A percentile compares a stretch with the other conserved stretches of the same genome.
phyloP scores from a whole-genome alignment of 164 flowering plant species.

The Umbellularia californica region DNA sequence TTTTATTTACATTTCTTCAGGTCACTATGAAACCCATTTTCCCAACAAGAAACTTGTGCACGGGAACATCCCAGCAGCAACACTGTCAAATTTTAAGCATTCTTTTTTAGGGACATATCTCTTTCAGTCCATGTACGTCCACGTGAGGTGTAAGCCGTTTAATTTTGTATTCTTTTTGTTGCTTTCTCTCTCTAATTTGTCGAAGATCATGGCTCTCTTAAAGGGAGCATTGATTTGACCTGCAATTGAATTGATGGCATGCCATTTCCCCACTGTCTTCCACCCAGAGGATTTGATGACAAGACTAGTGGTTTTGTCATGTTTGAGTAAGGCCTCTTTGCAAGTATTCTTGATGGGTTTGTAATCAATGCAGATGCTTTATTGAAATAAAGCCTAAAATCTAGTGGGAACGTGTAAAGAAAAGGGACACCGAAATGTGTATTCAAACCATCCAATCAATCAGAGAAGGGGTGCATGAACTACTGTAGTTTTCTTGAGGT shows the following conservation, averaged over 20 bases:
- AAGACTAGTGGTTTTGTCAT: background rate
- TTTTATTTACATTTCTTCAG: too few species aligned
- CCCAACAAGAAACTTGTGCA: too few species aligned
- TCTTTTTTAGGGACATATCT: background rate
- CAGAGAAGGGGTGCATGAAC: background rate
- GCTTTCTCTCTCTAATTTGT: too few species aligned
- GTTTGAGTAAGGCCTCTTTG: background rate
- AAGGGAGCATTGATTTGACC: background rate
- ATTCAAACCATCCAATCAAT: background rate
- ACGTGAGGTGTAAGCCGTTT: background rate
- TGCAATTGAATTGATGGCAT: background rate
- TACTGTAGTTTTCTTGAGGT: background rate
- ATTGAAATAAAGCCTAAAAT: background rate
- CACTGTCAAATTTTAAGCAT: too few species aligned
- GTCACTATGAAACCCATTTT: too few species aligned
- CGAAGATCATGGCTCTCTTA: background rate
- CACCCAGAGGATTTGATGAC: background rate
- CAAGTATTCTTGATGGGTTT: background rate
- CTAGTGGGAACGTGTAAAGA: background rate
- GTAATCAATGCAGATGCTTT: background rate
- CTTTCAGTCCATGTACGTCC: background rate
- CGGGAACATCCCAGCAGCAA: background rate
- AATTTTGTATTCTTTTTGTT: too few species aligned
- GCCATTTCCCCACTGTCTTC: background rate
- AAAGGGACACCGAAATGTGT: background rate